A percentile compares a stretch with the other conserved stretches of the same genome.
phyloP scores from a whole-genome alignment of 345 rosid genomes.

The Murraya paniculata region DNA sequence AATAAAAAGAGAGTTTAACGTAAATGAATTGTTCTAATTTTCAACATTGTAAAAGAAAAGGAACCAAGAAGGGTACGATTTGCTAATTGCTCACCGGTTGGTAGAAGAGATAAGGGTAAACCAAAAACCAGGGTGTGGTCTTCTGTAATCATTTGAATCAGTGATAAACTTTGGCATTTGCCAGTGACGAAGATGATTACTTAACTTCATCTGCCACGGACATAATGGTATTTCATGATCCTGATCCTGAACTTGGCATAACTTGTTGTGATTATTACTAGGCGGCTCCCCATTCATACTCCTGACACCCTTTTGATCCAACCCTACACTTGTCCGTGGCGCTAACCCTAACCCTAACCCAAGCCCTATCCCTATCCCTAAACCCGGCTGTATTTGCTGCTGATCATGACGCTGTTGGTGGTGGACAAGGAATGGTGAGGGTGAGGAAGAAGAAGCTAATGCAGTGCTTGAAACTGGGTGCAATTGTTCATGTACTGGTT shows the following conservation, averaged over 20 bases:
- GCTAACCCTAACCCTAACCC: conserved; percentile 16
- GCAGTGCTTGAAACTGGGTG: conserved; percentile 11
- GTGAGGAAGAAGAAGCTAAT: background rate
- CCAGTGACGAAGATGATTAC: conserved; percentile 14
- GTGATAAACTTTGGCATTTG: conserved; percentile 18
- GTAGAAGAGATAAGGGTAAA: conserved; percentile 30
- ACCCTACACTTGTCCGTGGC: background rate
- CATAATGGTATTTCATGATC: conserved; percentile 12
- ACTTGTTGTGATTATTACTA: conserved; percentile 6
- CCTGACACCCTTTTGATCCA: conserved; percentile 4
- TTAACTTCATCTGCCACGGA: conserved; percentile 14
- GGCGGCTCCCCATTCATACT: background rate
- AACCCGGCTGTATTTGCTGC: conserved; percentile 12
- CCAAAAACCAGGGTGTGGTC: conserved; percentile 39
- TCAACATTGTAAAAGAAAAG: too few relatives aligned
- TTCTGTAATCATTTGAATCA: conserved; percentile 23
- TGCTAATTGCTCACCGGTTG: conserved; percentile 32
- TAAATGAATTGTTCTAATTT: too few relatives aligned
- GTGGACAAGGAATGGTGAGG: background rate
- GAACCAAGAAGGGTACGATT: background rate
- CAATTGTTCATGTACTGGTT: conserved; percentile 5
- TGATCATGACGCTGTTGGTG: background rate
- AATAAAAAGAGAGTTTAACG: too few relatives aligned
- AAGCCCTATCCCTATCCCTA: conserved; percentile 12
- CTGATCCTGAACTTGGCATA: background rate